Evolutionary conservation across 2,329 filamentous ascomycete genomes (phyloP), one percentile per base, ranked within the genome.

Genomic region (Botrytis tulipae): DNA sequence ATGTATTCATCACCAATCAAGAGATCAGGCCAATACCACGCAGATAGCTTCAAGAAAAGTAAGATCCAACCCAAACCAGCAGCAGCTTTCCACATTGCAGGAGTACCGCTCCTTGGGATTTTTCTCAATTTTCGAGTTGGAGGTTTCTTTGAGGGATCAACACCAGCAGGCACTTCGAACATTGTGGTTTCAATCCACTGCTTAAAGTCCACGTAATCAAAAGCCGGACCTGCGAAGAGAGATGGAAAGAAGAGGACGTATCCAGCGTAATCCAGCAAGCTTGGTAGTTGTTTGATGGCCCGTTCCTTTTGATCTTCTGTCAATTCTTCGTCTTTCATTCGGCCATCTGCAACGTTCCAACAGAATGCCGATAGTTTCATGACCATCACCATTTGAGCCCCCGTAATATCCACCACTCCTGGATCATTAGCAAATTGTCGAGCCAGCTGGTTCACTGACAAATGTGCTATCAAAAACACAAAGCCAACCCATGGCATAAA

Each of bases 401-500:
- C 95, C 0, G 95, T 98, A 78, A 99, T 95, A 82, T 99, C 96
- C 74, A 97, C 86, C 2, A 84, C 83, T 57, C 88, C 86, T 0
- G 93, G 89, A 75, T 89, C 87, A 78, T 92, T 86, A 57, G 87
- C 84, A 57, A 90, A 88, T 82, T 97, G 94, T 57, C 97, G 92
- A 73, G 89, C 85, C 75, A 99, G 91, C 82, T 99, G 96, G 82
- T 90, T 97, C 79, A 95, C 82, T 63, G 95, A 95, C 92, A 98
- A 93, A 83, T 99, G 95, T 72, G 91, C 91, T 95, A 99, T 98
- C 73, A 97, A 85, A 80, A 97, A 98, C 68, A 93, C 86, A 82
- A 99, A 99, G 74, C 91, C 94, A 68, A 98, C 87, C 96, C 96
- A 99, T 84, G 96, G 96, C 96, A 99, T 99, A 81, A 95, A 93